These are phyloP conservation scores for Glonium stellatum DNA, from an alignment of 495 filamentous ascomycete species.

Conservation along the genomic window DNA sequence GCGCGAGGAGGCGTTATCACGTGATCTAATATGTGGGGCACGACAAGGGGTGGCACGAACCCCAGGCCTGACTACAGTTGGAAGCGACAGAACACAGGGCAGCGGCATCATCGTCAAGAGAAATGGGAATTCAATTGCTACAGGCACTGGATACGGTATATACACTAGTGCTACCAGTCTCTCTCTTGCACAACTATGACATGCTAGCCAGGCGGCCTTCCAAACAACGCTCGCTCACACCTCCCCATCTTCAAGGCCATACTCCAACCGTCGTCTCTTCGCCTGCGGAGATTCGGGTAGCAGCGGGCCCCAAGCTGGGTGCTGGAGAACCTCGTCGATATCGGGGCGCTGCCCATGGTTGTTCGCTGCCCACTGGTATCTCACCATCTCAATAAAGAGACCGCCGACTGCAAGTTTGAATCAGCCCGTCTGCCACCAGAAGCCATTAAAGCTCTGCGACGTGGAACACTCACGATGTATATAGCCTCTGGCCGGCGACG, in stretches of 20 bases:
- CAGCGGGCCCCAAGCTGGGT: not conserved
- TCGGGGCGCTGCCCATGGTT: not conserved
- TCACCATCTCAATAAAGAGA: not conserved
- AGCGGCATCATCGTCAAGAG: not conserved
- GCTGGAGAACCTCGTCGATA: not conserved
- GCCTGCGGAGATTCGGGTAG: not conserved
- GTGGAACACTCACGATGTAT: not conserved
- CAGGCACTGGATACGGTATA: not conserved
- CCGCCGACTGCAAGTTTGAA: not conserved
- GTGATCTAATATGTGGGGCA: not conserved
- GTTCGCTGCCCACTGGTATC: not conserved
- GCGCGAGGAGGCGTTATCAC: not conserved
- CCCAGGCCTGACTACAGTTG: not conserved
- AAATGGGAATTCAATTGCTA: slow-evolving; percentile 1
- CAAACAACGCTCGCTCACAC: not conserved
- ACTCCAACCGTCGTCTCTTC: not conserved
- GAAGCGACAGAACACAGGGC: not conserved
- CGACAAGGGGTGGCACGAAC: not conserved
- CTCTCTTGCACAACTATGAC: not conserved
- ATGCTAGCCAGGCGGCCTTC: not conserved
- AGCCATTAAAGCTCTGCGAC: not conserved
- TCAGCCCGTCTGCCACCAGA: not conserved
- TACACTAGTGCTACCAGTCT: not conserved
- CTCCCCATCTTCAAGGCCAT: not conserved
- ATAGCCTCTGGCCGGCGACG: not conserved